phyloP scores from a whole-genome alignment of 1,284 basidiomycete species.

The Boletus albobrunnescens region DNA sequence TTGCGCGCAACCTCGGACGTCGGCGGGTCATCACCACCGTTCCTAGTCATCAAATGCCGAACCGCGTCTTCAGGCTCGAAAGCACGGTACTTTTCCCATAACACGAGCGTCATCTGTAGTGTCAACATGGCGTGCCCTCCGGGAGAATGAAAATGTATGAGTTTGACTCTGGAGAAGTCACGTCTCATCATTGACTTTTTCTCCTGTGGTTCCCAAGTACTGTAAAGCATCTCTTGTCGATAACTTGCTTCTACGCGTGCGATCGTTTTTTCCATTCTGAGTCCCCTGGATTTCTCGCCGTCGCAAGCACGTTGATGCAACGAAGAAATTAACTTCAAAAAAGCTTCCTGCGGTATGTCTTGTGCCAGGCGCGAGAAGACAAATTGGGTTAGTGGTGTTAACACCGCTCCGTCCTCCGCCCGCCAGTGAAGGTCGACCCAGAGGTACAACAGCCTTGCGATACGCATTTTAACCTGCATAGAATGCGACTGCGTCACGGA shows the following conservation, averaged over 20 bases:
- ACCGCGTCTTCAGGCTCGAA: slow-evolving; percentile 44
- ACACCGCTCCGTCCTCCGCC: slow-evolving; percentile 41
- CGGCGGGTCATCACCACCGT: slow-evolving; percentile 18
- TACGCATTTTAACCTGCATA: slow-evolving; percentile 56
- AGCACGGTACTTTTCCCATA: slow-evolving; percentile 34
- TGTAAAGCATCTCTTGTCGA: slow-evolving; percentile 20
- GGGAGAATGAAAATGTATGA: slow-evolving; percentile 33
- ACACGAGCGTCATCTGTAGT: slow-evolving; percentile 40
- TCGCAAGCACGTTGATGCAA: slow-evolving; percentile 25
- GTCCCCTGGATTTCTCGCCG: slow-evolving; percentile 21
- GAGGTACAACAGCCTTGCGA: slow-evolving; percentile 62
- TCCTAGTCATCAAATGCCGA: slow-evolving; percentile 33
- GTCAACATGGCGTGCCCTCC: slow-evolving; percentile 40
- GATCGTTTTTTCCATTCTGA: slow-evolving; percentile 29
- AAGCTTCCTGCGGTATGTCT: slow-evolving; percentile 32
- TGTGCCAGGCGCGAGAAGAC: slow-evolving; percentile 25
- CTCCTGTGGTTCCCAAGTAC: slow-evolving; percentile 29
- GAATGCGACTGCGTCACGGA: slow-evolving; percentile 43
- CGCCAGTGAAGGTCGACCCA: slow-evolving; percentile 82
- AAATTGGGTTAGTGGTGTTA: slow-evolving; percentile 39
- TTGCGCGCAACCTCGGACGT: slow-evolving; percentile 27
- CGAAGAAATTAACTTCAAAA: slow-evolving; percentile 19
- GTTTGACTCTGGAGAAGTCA: slow-evolving; percentile 25
- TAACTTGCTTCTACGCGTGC: slow-evolving; percentile 20
- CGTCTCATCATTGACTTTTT: slow-evolving; percentile 28